These are phyloP conservation scores for Colletotrichum graminicola DNA, from an alignment of 2,329 filamentous ascomycete genomes.

Conservation along the genomic window DNA sequence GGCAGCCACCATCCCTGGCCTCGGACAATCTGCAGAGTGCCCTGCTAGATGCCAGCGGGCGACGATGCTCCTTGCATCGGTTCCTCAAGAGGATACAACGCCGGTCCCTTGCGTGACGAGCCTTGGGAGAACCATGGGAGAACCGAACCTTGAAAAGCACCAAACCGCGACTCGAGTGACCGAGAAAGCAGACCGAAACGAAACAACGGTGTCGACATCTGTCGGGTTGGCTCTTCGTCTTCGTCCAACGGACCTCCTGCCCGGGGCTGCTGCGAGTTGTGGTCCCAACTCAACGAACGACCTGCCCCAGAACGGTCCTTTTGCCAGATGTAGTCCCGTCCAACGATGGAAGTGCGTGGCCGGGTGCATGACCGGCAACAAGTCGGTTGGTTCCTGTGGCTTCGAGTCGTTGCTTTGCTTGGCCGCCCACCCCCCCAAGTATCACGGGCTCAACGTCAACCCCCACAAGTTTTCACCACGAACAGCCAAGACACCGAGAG, in stretches of 20 bases:
- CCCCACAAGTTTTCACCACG: background rate
- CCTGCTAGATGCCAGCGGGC: background rate
- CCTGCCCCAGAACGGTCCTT: background rate
- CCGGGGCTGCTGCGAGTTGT: background rate
- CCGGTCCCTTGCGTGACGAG: background rate
- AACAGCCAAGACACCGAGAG: background rate
- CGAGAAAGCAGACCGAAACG: background rate
- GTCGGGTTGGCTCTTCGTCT: background rate
- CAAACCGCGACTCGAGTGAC: background rate
- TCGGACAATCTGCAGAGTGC: too few species aligned
- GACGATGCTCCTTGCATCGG: background rate
- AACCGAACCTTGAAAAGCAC: background rate
- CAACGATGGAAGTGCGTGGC: background rate
- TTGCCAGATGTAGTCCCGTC: background rate
- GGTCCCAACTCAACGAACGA: background rate
- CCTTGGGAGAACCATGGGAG: background rate
- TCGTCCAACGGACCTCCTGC: background rate
- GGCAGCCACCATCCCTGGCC: background rate
- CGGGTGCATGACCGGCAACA: background rate
- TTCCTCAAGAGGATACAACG: background rate
- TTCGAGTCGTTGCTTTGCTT: background rate
- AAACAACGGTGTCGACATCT: background rate
- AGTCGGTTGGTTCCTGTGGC: background rate
- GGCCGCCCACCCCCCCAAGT: background rate
- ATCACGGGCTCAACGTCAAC: background rate